A percentile compares a stretch with the other conserved stretches of the same genome.
Conservation (phyloP, 176 grass and related monocot species). For the Microstegium vimineum region DNA sequence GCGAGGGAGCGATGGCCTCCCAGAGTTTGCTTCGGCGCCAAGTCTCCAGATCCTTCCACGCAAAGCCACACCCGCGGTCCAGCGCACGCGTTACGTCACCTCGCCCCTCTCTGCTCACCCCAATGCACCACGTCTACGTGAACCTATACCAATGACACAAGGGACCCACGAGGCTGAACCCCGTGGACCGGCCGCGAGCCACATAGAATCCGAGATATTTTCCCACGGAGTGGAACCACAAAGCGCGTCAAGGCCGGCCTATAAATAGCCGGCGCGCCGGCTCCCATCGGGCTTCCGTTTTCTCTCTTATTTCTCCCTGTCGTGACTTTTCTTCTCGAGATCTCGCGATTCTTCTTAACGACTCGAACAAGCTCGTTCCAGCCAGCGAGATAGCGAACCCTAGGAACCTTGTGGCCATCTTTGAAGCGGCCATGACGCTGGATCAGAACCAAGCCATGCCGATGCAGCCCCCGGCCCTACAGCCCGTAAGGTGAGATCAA, state of each 20-base stretch:
- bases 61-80: conserved; percentile 2
- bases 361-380: not conserved
- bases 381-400: not conserved
- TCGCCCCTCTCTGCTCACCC: not conserved
- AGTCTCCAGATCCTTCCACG: conserved; percentile 29
- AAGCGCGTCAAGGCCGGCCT: not conserved
- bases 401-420: not conserved
- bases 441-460: conserved; percentile 20
- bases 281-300: not conserved
- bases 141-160: accelerated
- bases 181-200: not conserved
- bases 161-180: not conserved
- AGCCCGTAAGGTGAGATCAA: conserved; percentile 45
- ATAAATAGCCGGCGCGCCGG: conserved; percentile 2
- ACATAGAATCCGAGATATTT: conserved; percentile 31
- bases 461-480: conserved; percentile 20
- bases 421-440: conserved; percentile 33
- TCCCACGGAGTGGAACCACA: not conserved
- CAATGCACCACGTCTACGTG: not conserved
- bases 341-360: not conserved
- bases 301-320: not conserved
- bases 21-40: conserved; percentile 28
- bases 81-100: conserved; percentile 28
- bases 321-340: not conserved
- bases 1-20: not conserved